Base-by-base conservation (phyloP, 345 rosid genomes). In the Physaria fendleri region DNA sequence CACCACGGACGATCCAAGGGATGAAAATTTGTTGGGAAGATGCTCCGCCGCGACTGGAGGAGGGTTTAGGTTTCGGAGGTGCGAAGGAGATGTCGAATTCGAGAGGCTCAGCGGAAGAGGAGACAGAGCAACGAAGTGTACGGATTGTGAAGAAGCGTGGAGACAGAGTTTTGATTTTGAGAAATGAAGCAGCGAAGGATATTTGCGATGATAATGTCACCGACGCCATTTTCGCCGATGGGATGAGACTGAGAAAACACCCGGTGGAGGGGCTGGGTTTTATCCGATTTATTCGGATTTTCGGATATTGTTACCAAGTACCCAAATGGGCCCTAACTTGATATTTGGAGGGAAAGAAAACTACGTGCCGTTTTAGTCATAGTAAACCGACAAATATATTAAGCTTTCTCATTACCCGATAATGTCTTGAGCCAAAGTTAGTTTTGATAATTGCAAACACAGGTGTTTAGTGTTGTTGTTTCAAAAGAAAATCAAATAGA, bases 1-100 rank as follows among this genome's bases (percentile, higher is more conserved):
- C 97, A 12, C 94, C 90, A 30, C 97, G 97, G 35, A 85, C 80
- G 32, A 88, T 86, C 95, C 95, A 93, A 25, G 99, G 99, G 65
- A 92, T 81, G 82, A 76, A 71, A 3, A 84, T 73, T 75, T 88
- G 80, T 2, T 58, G 53, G 32, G 51, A 9, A 21, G n/a, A 67
- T 11, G 0, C 11, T 10, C 14, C 67, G 9, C 39, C 46, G 41
- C 28, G 64, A 39, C 25, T 34, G 41, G 71, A 49, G 40, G 68
- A 45, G 5, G 81, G 83, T 45, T 66, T 82, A 66, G 85, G 85
- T 54, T 73, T 81, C 0, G 88, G 75, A 59, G 96, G 90, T 5
- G 96, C 95, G 61, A 88, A 92, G 30, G 85, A 66, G 76, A 88
- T 86, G 77, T 85, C 77, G 80, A 92, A 92, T 32, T 86, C 79